A percentile compares a stretch with the other conserved stretches of the same genome.
These are phyloP conservation scores for Sclerotinia trifoliorum DNA, from an alignment of 2,329 filamentous ascomycete species.

Conservation along the genomic window DNA sequence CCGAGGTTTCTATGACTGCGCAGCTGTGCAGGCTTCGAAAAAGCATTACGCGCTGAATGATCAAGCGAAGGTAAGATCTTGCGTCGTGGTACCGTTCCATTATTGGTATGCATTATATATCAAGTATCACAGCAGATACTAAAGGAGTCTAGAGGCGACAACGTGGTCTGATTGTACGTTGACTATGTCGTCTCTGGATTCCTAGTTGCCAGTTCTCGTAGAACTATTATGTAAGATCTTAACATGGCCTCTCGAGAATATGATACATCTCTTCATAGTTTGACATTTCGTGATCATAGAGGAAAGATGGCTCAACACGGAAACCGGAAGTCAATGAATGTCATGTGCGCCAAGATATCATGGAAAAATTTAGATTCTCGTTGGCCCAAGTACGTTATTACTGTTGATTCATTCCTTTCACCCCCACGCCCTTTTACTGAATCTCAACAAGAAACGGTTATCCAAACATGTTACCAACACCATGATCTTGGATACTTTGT, in stretches of 20 bases:
- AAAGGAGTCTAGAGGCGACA: not conserved
- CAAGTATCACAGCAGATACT: conserved; percentile 17
- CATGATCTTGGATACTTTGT: conserved; percentile 14
- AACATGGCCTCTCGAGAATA: not conserved
- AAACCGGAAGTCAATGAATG: conserved; percentile 3
- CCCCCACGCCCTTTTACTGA: conserved; percentile 11
- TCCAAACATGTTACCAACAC: conserved; percentile 14
- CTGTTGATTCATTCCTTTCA: not conserved
- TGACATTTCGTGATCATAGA: conserved; percentile 1
- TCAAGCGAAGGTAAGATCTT: conserved; percentile 7
- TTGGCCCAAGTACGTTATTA: conserved; percentile 10
- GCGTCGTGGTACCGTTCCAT: conserved; percentile 14
- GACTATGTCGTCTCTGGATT: conserved; percentile 10
- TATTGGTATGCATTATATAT: conserved; percentile 20
- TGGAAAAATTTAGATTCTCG: conserved; percentile 6
- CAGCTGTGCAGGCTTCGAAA: not conserved
- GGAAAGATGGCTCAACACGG: not conserved
- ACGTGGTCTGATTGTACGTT: conserved; percentile 12
- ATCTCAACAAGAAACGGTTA: conserved; percentile 1
- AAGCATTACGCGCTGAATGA: conserved; percentile 16
- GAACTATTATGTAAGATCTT: conserved; percentile 16
- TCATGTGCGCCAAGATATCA: conserved; percentile 19
- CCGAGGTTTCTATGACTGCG: conserved; percentile 8
- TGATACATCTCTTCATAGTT: not conserved
- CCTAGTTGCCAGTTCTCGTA: conserved; percentile 7